These are phyloP conservation scores for Syzygium grande DNA, from an alignment of 345 rosid species.

Conservation along the genomic window DNA sequence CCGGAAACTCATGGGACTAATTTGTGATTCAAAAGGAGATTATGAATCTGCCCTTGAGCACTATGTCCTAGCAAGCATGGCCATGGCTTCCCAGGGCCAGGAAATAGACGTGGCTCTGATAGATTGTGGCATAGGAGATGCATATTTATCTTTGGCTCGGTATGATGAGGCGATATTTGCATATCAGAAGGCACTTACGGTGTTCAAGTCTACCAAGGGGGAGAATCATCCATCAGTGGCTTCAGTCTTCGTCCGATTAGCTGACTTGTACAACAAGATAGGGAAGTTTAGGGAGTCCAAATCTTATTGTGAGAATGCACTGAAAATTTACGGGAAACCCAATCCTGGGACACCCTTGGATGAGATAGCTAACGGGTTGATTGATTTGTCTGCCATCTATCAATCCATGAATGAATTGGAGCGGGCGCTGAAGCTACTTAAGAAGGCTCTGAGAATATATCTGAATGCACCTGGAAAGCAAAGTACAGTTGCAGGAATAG, in stretches of 20 bases:
- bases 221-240: conserved; percentile 82
- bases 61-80: conserved; percentile 80
- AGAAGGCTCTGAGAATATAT: conserved; percentile 56
- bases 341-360: conserved; percentile 51
- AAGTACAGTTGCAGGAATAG: conserved; percentile 75
- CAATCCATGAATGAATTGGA: conserved; percentile 77
- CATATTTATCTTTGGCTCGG: conserved; percentile 73
- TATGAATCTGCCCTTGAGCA: conserved; percentile 86
- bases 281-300: conserved; percentile 80
- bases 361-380: conserved; percentile 76
- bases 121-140: conserved; percentile 90
- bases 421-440: conserved; percentile 54
- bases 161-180: conserved; percentile 84
- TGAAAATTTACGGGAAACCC: conserved; percentile 50
- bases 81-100: conserved; percentile 58
- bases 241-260: conserved; percentile 76
- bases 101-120: conserved; percentile 66
- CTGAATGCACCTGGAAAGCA: conserved; percentile 60
- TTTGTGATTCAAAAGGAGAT: conserved; percentile 71
- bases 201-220: conserved; percentile 66
- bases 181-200: conserved; percentile 79
- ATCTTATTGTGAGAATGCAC: conserved; percentile 77
- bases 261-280: conserved; percentile 71
- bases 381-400: conserved; percentile 73
- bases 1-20: conserved; percentile 80